These are phyloP conservation scores for Cynanchum wilfordii DNA, from an alignment of 257 asterid genomes.

Conservation along the genomic window DNA sequence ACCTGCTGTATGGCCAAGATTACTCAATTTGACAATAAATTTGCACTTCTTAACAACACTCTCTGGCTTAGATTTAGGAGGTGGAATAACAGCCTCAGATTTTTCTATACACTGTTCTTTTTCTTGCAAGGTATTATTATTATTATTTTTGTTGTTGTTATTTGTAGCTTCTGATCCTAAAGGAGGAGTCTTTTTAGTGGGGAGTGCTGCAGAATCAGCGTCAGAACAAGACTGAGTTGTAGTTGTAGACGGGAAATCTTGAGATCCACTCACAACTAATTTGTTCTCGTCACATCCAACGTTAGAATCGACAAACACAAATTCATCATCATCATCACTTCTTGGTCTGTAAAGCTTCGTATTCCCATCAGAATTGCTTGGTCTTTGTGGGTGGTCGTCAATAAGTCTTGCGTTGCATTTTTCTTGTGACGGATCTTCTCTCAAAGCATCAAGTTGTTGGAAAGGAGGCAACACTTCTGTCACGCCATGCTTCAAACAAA, in stretches of 20 bases:
- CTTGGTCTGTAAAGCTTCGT: slow-evolving; percentile 16
- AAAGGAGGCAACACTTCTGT: slow-evolving; percentile 79
- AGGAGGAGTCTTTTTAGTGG: slow-evolving; percentile 22
- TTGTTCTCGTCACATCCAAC: slow-evolving; percentile 15
- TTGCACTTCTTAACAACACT: slow-evolving; percentile 53
- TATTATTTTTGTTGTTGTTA: too few species aligned
- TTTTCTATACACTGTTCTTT: neutral
- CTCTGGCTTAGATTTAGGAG: slow-evolving; percentile 28
- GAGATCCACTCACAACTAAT: neutral
- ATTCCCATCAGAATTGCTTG: slow-evolving; percentile 26
- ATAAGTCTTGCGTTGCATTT: slow-evolving; percentile 14
- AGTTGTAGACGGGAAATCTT: slow-evolving; percentile 29
- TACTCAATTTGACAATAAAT: slow-evolving; percentile 45
- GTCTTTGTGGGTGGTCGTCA: slow-evolving; percentile 19
- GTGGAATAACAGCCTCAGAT: slow-evolving; percentile 22
- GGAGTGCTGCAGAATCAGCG: slow-evolving; percentile 30
- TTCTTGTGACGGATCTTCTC: slow-evolving; percentile 27
- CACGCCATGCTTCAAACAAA: slow-evolving; percentile 70
- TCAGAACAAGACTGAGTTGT: slow-evolving; percentile 41
- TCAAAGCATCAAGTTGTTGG: slow-evolving; percentile 45
- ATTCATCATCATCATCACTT: slow-evolving; percentile 8
- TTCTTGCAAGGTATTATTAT: neutral
- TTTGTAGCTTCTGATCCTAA: slow-evolving; percentile 27
- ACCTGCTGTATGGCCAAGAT: slow-evolving; percentile 32
- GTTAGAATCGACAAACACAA: slow-evolving; percentile 20